phyloP scores from a whole-genome alignment of 140 eudicot species.

The Oenanthe javanica region DNA sequence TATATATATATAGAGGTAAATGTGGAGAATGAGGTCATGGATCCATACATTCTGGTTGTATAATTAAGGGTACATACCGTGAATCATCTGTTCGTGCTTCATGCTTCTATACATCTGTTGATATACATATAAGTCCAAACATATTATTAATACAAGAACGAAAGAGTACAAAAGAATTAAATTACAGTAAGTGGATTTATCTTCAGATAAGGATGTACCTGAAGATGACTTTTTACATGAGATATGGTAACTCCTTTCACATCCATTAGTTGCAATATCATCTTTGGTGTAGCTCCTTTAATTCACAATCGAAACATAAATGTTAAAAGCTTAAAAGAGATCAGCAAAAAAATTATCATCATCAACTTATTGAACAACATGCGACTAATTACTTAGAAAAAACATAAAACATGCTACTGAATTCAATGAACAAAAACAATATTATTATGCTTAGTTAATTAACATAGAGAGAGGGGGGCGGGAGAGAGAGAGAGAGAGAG shows the following conservation, averaged over 20 bases:
- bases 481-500: not conserved
- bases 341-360: not conserved
- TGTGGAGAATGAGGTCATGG: conserved; percentile 2
- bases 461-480: not conserved
- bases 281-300: conserved; percentile 74
- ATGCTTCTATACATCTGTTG: conserved; percentile 69
- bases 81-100: conserved; percentile 46
- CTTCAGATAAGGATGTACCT: conserved; percentile 26
- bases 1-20: not conserved
- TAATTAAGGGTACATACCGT: conserved; percentile 25
- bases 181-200: too few species aligned
- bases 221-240: conserved; percentile 78
- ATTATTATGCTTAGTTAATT: not conserved
- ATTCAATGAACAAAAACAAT: too few species aligned
- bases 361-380: not conserved
- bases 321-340: not conserved
- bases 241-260: conserved; percentile 54
- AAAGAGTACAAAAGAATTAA: too few species aligned
- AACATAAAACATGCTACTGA: too few species aligned
- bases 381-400: not conserved
- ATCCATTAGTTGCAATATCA: conserved; percentile 62
- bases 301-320: too few species aligned
- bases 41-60: not conserved
- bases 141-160: not conserved
- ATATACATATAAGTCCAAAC: not conserved